phyloP scores from a whole-genome alignment of 306 rosid genomes.

The cucumber (Cucumis sativus) region Cucumber_9930_V3 NC_026660.2:28074501-28075000 shows the following conservation, averaged over 20 bases:
- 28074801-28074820: too few relatives aligned
- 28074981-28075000: too few relatives aligned
- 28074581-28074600: slow-evolving; percentile 21
- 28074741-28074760: not conserved
- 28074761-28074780: too few relatives aligned
- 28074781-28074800: too few relatives aligned
- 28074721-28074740: not conserved
- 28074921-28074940: too few relatives aligned
- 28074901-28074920: too few relatives aligned
- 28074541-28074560: not conserved
- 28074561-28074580: slow-evolving; percentile 17
- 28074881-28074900: too few relatives aligned
- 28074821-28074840: too few relatives aligned
- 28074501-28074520: not conserved
- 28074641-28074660: slow-evolving; percentile 16
- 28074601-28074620: slow-evolving; percentile 22
- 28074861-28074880: too few relatives aligned
- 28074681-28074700: not conserved
- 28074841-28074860: too few relatives aligned
- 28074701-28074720: not conserved
- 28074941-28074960: too few relatives aligned
- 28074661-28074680: slow-evolving; percentile 18
- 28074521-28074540: slow-evolving; percentile 10
- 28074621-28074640: slow-evolving; percentile 2
- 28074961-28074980: too few relatives aligned